These are phyloP conservation scores for Jatropha multifida DNA, from an alignment of 441 rosid genomes.

Conservation along the genomic window DNA sequence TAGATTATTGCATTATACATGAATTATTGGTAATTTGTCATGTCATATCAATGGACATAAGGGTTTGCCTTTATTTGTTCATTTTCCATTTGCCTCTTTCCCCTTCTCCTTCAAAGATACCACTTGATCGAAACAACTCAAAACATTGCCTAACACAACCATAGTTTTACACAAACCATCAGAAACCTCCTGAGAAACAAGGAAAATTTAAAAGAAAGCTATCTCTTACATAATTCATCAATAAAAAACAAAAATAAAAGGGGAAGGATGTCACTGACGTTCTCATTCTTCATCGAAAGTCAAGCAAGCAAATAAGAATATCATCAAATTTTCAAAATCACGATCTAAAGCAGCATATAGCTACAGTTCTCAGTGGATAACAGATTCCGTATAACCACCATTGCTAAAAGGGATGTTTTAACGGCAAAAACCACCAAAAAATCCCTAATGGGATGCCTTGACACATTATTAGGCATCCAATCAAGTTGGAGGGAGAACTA, in stretches of 20 bases:
- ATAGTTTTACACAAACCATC: too few relatives aligned
- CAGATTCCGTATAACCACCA: neutral
- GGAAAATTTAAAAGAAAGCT: neutral
- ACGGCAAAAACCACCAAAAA: neutral
- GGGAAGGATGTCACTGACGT: neutral
- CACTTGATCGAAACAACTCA: neutral
- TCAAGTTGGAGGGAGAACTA: neutral
- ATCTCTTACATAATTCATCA: neutral
- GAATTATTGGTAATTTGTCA: constrained; percentile 3
- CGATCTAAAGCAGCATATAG: neutral
- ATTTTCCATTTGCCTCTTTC: neutral
- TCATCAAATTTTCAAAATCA: neutral
- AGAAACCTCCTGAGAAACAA: neutral
- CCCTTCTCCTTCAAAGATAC: neutral
- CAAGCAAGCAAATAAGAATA: neutral
- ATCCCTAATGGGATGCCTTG: neutral
- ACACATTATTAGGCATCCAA: neutral
- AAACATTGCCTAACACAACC: too few relatives aligned
- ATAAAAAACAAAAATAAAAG: neutral
- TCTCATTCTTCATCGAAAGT: neutral
- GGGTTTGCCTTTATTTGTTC: neutral
- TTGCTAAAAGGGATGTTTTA: neutral
- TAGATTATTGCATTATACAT: neutral
- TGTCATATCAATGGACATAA: neutral
- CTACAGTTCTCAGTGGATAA: constrained; percentile 3